A percentile compares a stretch with the other conserved stretches of the same genome.
Conservation (phyloP, 1,284 basidiomycete species). For the Hemileia vastatrix region DNA sequence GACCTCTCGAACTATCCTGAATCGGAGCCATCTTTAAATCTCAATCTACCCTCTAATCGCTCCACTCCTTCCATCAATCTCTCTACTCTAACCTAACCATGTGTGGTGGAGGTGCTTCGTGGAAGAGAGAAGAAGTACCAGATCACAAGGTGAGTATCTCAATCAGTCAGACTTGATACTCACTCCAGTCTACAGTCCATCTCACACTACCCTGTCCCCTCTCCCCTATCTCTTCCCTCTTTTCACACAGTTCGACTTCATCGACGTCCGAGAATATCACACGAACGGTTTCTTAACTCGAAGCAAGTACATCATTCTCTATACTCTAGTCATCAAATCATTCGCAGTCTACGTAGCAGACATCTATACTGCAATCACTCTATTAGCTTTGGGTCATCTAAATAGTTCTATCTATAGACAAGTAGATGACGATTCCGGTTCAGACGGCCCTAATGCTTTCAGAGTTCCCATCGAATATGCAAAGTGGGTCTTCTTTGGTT, state of each 20-base stretch:
- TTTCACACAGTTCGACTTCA: conserved; percentile 75
- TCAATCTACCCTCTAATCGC: too few relatives aligned
- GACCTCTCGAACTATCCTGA: too few relatives aligned
- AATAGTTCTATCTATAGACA: conserved; percentile 30
- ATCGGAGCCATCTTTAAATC: too few relatives aligned
- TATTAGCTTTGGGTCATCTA: conserved; percentile 38
- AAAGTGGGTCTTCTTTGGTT: conserved; percentile 38
- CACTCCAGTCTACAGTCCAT: too few relatives aligned
- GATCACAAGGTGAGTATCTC: conserved; percentile 74
- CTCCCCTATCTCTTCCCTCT: conserved; percentile 1
- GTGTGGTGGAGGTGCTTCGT: too few relatives aligned
- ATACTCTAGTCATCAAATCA: conserved; percentile 35
- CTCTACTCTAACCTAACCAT: too few relatives aligned
- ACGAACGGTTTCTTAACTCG: conserved; percentile 77
- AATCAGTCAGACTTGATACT: too few relatives aligned
- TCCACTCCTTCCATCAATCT: too few relatives aligned
- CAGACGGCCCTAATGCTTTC: conserved; percentile 25
- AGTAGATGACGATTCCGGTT: conserved; percentile 27
- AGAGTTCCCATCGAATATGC: conserved; percentile 34
- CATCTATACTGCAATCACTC: conserved; percentile 38
- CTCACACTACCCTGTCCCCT: background rate
- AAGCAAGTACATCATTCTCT: conserved; percentile 34
- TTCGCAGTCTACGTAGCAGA: conserved; percentile 40
- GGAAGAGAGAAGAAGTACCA: conserved; percentile 94
- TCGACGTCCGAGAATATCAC: conserved; percentile 84